These are phyloP conservation scores for Wickerhamiella allomyrinae DNA, from an alignment of 805 yeast species.

Conservation along the genomic window DNA sequence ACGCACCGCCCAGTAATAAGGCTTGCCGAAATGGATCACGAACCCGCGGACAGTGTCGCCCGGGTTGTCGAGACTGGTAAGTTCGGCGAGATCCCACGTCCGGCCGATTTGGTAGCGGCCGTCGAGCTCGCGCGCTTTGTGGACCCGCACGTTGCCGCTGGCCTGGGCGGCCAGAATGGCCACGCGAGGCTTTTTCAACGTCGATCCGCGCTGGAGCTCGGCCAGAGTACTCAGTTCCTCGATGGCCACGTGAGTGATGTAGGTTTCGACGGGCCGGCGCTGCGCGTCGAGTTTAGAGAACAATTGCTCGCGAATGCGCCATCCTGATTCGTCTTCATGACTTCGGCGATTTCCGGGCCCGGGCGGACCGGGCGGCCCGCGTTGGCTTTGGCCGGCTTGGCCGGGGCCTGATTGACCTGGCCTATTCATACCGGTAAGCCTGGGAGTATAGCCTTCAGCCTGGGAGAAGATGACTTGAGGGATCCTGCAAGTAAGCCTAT, in stretches of 20 bases:
- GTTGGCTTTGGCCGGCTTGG: too few species aligned
- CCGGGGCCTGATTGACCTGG: too few species aligned
- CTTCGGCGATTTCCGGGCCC: too few species aligned
- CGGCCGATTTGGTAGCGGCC: constrained; percentile 78
- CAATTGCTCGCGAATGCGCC: background rate
- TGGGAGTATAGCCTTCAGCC: too few species aligned
- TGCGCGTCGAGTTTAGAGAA: background rate
- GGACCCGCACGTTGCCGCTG: constrained; percentile 37
- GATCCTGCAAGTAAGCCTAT: constrained; percentile 1
- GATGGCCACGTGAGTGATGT: constrained; percentile 3
- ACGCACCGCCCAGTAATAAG: constrained; percentile 70
- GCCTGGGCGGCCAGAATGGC: constrained; percentile 8
- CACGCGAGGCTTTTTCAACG: constrained; percentile 12
- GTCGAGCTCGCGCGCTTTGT: constrained; percentile 76
- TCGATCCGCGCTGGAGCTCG: background rate
- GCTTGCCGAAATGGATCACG: constrained; percentile 52
- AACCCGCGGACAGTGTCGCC: constrained; percentile 21
- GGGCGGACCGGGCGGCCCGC: too few species aligned
- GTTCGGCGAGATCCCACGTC: constrained; percentile 74
- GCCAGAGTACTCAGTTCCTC: background rate
- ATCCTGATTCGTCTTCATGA: too few species aligned
- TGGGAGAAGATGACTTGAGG: too few species aligned
- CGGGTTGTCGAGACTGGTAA: constrained; percentile 43
- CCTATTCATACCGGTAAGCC: too few species aligned
- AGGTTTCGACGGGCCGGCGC: constrained; percentile 1